These are phyloP conservation scores for Psilocybe azurescens DNA, from an alignment of 768 basidiomycete species.

Conservation along the genomic window DNA sequence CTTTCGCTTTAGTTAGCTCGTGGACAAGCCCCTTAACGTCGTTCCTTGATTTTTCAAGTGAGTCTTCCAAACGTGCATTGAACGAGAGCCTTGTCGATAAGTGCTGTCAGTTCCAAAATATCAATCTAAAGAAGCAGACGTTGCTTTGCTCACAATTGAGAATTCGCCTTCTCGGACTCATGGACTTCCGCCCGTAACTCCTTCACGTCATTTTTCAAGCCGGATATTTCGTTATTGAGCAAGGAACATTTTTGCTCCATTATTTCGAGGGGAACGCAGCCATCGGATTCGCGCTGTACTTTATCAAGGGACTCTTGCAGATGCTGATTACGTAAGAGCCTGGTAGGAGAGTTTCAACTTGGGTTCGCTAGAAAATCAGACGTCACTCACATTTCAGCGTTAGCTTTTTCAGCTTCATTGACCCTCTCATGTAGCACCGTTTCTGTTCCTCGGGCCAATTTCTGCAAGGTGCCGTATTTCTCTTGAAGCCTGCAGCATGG, in stretches of 20 bases:
- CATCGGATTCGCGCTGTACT: neutral
- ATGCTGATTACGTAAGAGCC: neutral
- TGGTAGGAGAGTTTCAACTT: neutral
- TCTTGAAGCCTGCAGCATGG: conserved; percentile 9
- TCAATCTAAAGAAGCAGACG: neutral
- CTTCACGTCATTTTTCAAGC: neutral
- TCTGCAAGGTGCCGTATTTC: neutral
- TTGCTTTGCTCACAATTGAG: neutral
- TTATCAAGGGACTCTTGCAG: neutral
- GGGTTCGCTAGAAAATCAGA: too few species aligned
- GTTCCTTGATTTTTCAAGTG: neutral
- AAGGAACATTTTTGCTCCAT: neutral
- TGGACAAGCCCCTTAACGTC: neutral
- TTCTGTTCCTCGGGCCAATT: conserved; percentile 4
- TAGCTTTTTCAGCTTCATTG: conserved; percentile 9
- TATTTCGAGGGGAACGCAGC: neutral
- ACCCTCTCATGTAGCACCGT: conserved; percentile 2
- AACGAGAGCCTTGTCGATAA: neutral
- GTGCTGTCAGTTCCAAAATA: neutral
- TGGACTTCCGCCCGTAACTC: neutral
- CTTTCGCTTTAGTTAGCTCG: neutral
- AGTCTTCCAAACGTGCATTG: neutral
- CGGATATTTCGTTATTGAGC: neutral
- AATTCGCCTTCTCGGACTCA: neutral
- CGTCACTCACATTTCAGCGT: conserved; percentile 4